Conservation (phyloP, 768 basidiomycete species). For the Asterophora parasitica region DNA sequence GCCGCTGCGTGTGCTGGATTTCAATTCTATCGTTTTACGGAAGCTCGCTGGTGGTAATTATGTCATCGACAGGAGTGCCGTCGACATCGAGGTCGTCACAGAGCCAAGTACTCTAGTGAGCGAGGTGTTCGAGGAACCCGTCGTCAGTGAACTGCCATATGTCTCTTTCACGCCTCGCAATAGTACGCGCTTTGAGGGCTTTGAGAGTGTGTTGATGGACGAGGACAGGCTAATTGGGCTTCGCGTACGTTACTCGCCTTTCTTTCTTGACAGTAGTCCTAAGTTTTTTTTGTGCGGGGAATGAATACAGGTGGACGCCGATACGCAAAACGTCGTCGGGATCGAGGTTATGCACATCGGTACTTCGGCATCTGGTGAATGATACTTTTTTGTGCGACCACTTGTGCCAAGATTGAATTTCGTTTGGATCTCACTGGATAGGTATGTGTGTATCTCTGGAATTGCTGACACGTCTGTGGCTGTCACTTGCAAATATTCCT, state of each 20-base stretch:
- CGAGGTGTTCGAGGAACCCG: slow-evolving; percentile 23
- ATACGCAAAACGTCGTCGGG: no score
- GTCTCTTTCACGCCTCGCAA: slow-evolving; percentile 12
- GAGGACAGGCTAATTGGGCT: slow-evolving; percentile 37
- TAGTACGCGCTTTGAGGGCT: slow-evolving; percentile 10
- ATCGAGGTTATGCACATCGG: no score
- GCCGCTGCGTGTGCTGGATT: not conserved
- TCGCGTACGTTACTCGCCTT: slow-evolving; percentile 19
- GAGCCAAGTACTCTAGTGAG: not conserved
- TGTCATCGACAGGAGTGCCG: not conserved
- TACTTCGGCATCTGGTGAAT: no score
- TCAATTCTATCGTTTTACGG: not conserved
- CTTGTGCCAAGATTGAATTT: no score
- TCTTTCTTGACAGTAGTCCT: no score
- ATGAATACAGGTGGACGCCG: no score
- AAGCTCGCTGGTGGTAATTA: not conserved
- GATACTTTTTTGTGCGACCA: no score
- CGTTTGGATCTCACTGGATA: no score
- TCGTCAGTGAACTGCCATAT: slow-evolving; percentile 25
- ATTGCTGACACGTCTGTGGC: no score
- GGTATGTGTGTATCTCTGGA: no score
- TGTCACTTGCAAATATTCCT: no score
- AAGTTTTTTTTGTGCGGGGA: no score
- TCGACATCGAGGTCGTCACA: not conserved
- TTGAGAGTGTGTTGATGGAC: slow-evolving; percentile 34